Base-by-base conservation (phyloP, 495 filamentous ascomycete genomes). In the Hypoxylon subgilvum region DNA sequence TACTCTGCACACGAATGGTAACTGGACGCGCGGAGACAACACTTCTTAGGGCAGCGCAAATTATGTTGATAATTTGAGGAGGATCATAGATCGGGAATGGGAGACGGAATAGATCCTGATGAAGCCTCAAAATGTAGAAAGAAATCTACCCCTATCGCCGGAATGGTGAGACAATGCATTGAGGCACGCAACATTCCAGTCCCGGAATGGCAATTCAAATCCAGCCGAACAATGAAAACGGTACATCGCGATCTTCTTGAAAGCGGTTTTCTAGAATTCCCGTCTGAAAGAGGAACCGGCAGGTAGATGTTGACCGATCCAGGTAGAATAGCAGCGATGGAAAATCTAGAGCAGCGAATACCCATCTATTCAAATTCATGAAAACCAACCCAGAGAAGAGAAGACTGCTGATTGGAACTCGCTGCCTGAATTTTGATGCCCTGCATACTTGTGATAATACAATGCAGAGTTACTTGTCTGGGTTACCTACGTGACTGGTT, bases 71-170 rank as follows among this genome's bases (percentile, higher is more conserved):
- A 51, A 32, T 13, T 36, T 55, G 18, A 25, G 27, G 16, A 40
- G 32, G 21, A 16, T 13, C 4, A 23, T 8, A 6, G 31, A 46
- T 7, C 16, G 16, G 13, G 9, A 44, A 30, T 31, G 14, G 12
- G n/a, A 43, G 19, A n/a, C 10, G 19, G 32, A 36, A 22, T 23
- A 44, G 8, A 34, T 12, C 53, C 60, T 55, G 17, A 64, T 59
- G 61, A 55, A 42, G 51, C 49, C 56, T 51, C 30, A 60, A 62
- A 65, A 59, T 34, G 34, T 36, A 60, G 46, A 65, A 58, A 52
- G 40, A 54, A 34, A 23, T 14, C 27, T n/a, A 16, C 45, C 9
- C 13, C 21, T 49, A 46, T 28, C 35, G 44, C 52, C 47, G 57
- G 61, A 65, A 57, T 49, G 16, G 34, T 27, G 9, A 25, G 31